Evolutionary conservation across 2,329 filamentous ascomycete genomes (phyloP), one percentile per base, ranked within the genome.

Genomic region (Verticillium tricorpus): DNA sequence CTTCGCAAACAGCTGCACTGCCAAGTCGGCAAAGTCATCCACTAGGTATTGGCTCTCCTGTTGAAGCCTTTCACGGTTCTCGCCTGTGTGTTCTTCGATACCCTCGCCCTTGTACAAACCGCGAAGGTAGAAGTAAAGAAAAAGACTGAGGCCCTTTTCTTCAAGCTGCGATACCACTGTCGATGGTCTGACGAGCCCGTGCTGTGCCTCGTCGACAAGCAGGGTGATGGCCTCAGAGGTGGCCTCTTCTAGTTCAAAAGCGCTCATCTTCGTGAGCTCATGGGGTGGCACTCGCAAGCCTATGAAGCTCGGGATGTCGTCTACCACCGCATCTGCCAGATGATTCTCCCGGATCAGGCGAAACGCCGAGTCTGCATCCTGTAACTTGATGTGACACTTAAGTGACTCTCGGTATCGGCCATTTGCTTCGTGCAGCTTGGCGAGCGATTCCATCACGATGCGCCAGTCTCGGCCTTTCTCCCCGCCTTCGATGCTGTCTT

Each of bases 351-450:
- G 86, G 69, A 99, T 96, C 62, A 99, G 77, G 14, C 84, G 80
- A 84, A 99, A 94, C 0, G 92, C 91, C 11, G 90, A 89, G 71
- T 98, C 93, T 0, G 93, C 93, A 76, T 99, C 92, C 71, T 97
- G 93, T 3, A 98, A 84, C 65, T 86, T 88, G 71, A 99, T 96
- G 72, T 96, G 97, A 74, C 90, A 95, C 70, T 86, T 89, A 55
- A 99, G 79, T 1, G 96, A 94, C 71, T 98, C 93, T 61, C 90
- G 85, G 66, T 91, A 88, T 61, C 91, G 88, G 0, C 92, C 91
- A 67, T 89, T 90, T 9, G 91, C 90, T 61, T 97, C 86, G 71
- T 94, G 92, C 17, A 99, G 80, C 70, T 89, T 92, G 0, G 92
- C 94, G 39, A 99, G 80, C 63, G 90, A 88, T 70, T 93, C 92